Evolutionary conservation across 306 rosid genomes (phyloP), one percentile per base, ranked within the genome.

Genomic region (Comarum palustre): DNA sequence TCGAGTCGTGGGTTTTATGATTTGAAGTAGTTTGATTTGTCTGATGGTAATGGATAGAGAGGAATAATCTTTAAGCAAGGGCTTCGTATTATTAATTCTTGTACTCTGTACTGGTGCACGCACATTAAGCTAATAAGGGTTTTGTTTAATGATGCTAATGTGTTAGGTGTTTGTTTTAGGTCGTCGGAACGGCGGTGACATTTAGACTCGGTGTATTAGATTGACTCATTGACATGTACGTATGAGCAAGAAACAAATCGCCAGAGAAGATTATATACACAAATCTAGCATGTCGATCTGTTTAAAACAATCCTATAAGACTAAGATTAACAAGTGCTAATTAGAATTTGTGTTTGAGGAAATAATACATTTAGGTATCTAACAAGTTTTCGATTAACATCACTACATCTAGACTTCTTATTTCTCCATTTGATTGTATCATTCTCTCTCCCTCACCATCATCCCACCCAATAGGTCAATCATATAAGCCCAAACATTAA

Each of bases 1-100:
- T 39, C 60, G 61, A 25, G 57, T 52, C 52, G 52, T 65, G 38
- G 68, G 74, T 47, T 77, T 80, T 48, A 78, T 85, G 79, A 74
- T 76, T 79, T 75, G 36, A 70, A 82, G 69, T 80, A 83, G 72
- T 70, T 50, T 27, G 22, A 8, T 59, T 51, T 90, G 90, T 88
- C 87, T 78, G 85, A 75, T 69, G 87, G 90, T 80, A 76, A 29
- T 74, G 74, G 78, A 81, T 59, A 51, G 73, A 73, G 38, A 32
- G 73, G 79, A 73, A 77, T 77, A 81, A 69, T 69, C 73, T 77
- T 77, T 1, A 73, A 62, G 71, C 65, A 61, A 63, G 58, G 64
- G 31, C 14, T 31, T 73, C 31, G 5, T 42, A 58, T 58, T 16
- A 9, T 70, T 45, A 62, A 62, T 32, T 15, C 65, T 15, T 31